Conservation (phyloP, 495 filamentous ascomycete genomes). For the Aspergillus coremiiformis region DNA sequence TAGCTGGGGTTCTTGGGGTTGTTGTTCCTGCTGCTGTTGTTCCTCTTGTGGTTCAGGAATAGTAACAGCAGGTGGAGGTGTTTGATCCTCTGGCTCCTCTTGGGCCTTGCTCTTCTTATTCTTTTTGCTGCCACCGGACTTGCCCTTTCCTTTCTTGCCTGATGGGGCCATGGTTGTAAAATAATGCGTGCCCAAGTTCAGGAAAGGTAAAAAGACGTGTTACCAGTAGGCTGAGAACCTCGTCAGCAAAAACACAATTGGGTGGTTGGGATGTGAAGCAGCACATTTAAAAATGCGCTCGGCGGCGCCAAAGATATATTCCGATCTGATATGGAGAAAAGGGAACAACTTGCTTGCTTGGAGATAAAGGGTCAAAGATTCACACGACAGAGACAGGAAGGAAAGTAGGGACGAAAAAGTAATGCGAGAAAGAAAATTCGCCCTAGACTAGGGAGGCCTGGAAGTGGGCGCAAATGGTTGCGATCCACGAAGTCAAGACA, state of each 20-base stretch:
- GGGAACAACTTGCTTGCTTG: slow-evolving; percentile 12
- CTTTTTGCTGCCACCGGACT: slow-evolving; percentile 30
- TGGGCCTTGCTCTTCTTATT: slow-evolving; percentile 37
- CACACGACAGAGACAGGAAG: slow-evolving; percentile 11
- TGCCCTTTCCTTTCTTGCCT: slow-evolving; percentile 35
- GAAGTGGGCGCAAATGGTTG: slow-evolving; percentile 30
- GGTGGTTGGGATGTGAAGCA: slow-evolving; percentile 20
- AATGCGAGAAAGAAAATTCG: slow-evolving; percentile 17
- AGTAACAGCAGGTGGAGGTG: slow-evolving; percentile 21
- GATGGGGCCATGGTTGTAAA: slow-evolving; percentile 26
- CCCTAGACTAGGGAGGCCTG: slow-evolving; percentile 16
- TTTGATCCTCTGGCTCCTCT: slow-evolving; percentile 26
- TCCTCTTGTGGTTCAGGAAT: slow-evolving; percentile 6
- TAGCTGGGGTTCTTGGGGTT: background rate
- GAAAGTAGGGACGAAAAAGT: slow-evolving; percentile 4
- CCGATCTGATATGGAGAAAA: slow-evolving; percentile 21
- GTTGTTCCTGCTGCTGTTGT: slow-evolving; percentile 7
- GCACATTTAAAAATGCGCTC: slow-evolving; percentile 31
- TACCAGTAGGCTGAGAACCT: slow-evolving; percentile 31
- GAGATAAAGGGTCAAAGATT: slow-evolving; percentile 6
- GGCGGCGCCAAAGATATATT: slow-evolving; percentile 34
- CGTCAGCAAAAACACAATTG: slow-evolving; percentile 29
- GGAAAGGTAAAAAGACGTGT: slow-evolving; percentile 32
- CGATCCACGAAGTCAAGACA: slow-evolving; percentile 30
- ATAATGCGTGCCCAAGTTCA: slow-evolving; percentile 32